Base-by-base conservation (phyloP, 371 early-diverging fungal species). In the Rhizopus delemar region DNA sequence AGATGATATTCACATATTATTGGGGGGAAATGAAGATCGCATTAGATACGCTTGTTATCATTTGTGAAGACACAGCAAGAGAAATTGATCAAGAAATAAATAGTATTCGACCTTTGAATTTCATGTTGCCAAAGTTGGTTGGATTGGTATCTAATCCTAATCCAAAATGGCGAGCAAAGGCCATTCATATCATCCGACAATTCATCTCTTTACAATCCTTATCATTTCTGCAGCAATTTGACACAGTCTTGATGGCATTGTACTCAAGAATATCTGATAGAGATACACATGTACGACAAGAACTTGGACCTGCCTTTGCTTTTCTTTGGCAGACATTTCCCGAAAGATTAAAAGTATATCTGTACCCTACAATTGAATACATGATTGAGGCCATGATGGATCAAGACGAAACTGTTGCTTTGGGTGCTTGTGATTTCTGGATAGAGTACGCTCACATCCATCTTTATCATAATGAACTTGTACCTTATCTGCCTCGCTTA, bases 401-500 rank as follows among this genome's bases (percentile, higher is more conserved):
- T 61, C 80, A 81, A 29, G 90, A 92, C 38, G 82, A 86, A 32
- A 59, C 73, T 35, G 83, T 94, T 8, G 91, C 93, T 16, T 71
- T 93, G 61, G 92, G 91, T 71, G 93, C 95, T 4, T 90, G 91
- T 70, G 95, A 94, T 76, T 95, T 96, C 72, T 96, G 95, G 95
- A 70, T 93, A 35, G 84, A 88, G 16, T 88, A 93, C 74, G 92
- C 91, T 39, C 95, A 96, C 66, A 89, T 86, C 56, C 86, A 89
- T 13, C 78, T 77, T n/a, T 69, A 90, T 57, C 69, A 73, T 35
- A 86, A 86, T 46, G 73, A 86, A 54, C 69, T 94, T 50, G 81
- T 80, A 38, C 88, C 90, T 3, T 83, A 83, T 63, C 66, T 95
- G 36, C 77, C 81, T 50, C 75, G 79, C 53, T 71, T 96, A 35